phyloP scores from a whole-genome alignment of 257 asterid species.

The Ajuga chamaepitys region DNA sequence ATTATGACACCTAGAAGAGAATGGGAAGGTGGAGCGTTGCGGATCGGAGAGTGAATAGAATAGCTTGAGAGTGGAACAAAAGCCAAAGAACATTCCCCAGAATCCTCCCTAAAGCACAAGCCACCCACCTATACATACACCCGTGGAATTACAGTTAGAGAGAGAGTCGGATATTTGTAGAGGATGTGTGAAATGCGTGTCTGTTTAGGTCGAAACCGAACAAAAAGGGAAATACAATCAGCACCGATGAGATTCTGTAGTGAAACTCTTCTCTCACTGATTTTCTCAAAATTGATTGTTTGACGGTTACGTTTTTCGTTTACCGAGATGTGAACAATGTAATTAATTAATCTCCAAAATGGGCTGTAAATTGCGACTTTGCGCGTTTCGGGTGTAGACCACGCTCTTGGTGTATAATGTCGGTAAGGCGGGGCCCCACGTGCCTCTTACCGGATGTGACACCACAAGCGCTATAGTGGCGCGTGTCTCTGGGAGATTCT shows the following conservation, averaged over 20 bases:
- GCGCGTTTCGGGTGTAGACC: background rate
- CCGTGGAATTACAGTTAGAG: background rate
- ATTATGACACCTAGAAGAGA: background rate
- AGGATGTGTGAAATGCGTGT: conserved; percentile 22
- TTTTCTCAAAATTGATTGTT: background rate
- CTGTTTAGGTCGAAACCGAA: conserved; percentile 10
- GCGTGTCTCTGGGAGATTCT: no score
- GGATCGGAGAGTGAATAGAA: conserved; percentile 34
- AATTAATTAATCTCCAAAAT: background rate
- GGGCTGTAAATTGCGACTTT: background rate
- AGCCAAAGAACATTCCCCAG: conserved; percentile 30
- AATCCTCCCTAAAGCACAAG: conserved; percentile 16
- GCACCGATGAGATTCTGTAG: conserved; percentile 1
- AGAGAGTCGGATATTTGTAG: conserved; percentile 2
- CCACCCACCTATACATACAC: conserved; percentile 20
- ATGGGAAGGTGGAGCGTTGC: conserved; percentile 21
- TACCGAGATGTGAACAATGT: conserved; percentile 1
- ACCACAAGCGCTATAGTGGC: no score
- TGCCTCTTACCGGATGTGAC: no score
- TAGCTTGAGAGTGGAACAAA: conserved; percentile 26
- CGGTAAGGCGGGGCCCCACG: conserved; percentile 21
- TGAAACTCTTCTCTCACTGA: conserved; percentile 3
- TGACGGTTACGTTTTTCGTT: conserved; percentile 22
- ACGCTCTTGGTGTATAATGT: background rate
- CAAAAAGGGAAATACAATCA: conserved; percentile 14